Percentiles rank a stretch among this genome's conserved stretches.
These are phyloP conservation scores for Fusarium equiseti DNA, from an alignment of 2,329 filamentous ascomycete species.

Conservation along the genomic window DNA sequence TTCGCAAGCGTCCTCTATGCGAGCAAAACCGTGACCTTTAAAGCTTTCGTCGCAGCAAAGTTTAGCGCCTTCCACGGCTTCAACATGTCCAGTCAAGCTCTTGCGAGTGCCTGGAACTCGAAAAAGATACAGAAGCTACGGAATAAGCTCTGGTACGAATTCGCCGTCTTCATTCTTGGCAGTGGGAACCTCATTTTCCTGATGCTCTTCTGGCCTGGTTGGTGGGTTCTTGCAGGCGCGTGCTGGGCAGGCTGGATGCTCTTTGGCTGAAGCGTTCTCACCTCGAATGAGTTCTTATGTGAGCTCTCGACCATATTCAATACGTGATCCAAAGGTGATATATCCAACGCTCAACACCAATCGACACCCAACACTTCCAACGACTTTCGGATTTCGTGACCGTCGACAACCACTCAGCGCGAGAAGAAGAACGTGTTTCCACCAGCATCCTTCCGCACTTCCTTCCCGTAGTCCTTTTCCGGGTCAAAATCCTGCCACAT, in stretches of 20 bases:
- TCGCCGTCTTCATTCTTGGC: slow-evolving; percentile 64
- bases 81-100: slow-evolving; percentile 48
- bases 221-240: slow-evolving; percentile 60
- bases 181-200: slow-evolving; percentile 62
- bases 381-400: slow-evolving; percentile 6
- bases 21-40: slow-evolving; percentile 44
- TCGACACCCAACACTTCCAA: slow-evolving; percentile 6
- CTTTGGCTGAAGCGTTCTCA: slow-evolving; percentile 48
- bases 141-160: slow-evolving; percentile 64
- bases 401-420: slow-evolving; percentile 46
- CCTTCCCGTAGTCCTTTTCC: slow-evolving; percentile 83
- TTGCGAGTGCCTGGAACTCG: slow-evolving; percentile 54
- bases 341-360: slow-evolving; percentile 12
- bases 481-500: slow-evolving; percentile 96
- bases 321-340: slow-evolving; percentile 23
- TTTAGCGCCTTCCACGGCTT: slow-evolving; percentile 49
- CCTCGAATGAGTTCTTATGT: slow-evolving; percentile 8
- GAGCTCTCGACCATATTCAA: slow-evolving; percentile 24
- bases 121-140: slow-evolving; percentile 53
- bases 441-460: slow-evolving; percentile 83
- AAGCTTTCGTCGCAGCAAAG: slow-evolving; percentile 47
- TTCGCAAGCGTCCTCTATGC: slow-evolving; percentile 42
- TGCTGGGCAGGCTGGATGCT: slow-evolving; percentile 52
- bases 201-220: slow-evolving; percentile 69
- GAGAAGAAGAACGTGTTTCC: slow-evolving; percentile 95